A percentile compares a stretch with the other conserved stretches of the same genome.
phyloP scores from a whole-genome alignment of 1,139 yeast genomes.

The Pichia sp. region DNA sequence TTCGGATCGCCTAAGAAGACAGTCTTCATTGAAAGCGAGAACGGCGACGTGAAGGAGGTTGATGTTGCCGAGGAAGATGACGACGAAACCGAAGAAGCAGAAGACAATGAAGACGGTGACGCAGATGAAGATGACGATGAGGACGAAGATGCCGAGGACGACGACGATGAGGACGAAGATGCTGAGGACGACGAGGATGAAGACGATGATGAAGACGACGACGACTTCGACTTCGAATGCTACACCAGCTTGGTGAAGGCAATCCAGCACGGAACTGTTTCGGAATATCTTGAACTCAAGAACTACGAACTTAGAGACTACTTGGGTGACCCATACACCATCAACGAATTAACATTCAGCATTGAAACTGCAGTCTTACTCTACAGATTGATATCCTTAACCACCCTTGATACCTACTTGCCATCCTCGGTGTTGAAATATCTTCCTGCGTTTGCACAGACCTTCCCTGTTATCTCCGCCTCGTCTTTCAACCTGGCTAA shows the following conservation, averaged over 20 bases:
- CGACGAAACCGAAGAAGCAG: constrained; percentile 15
- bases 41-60: constrained; percentile 13
- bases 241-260: constrained; percentile 11
- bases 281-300: constrained; percentile 37
- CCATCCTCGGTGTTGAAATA: constrained; percentile 29
- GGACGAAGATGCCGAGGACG: constrained; percentile 14
- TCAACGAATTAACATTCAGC: constrained; percentile 41
- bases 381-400: constrained; percentile 37
- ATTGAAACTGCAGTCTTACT: constrained; percentile 40
- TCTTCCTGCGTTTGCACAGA: constrained; percentile 30
- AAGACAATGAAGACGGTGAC: constrained; percentile 17
- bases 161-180: constrained; percentile 16
- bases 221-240: constrained; percentile 17
- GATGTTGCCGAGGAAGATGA: constrained; percentile 13
- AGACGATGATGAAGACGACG: constrained; percentile 29
- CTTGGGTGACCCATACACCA: constrained; percentile 45
- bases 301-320: constrained; percentile 47
- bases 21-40: constrained; percentile 13
- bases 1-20: constrained; percentile 16
- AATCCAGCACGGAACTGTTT: constrained; percentile 33
- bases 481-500: constrained; percentile 35
- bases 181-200: constrained; percentile 19
- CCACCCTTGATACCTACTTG: constrained; percentile 38
- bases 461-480: constrained; percentile 38
- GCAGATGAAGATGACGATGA: constrained; percentile 11